These are phyloP conservation scores for Crucihimalaya himalaica DNA, from an alignment of 345 rosid species.

Conservation along the genomic window DNA sequence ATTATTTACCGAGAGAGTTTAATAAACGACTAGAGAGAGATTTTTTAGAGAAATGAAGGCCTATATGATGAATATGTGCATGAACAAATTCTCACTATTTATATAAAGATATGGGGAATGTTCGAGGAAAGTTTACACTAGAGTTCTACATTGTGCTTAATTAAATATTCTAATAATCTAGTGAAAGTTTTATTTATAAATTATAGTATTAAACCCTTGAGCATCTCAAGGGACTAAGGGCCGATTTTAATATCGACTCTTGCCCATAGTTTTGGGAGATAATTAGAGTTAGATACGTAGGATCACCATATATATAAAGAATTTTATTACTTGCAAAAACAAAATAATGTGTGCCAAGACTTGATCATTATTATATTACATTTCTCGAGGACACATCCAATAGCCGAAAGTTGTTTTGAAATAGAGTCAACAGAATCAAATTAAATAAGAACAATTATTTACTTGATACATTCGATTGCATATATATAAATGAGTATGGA, in stretches of 20 bases:
- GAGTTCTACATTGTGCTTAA: slow-evolving; percentile 22
- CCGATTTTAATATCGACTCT: slow-evolving; percentile 32
- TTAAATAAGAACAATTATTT: not conserved
- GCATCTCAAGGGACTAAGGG: slow-evolving; percentile 34
- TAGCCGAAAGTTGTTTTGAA: slow-evolving; percentile 34
- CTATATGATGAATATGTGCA: slow-evolving; percentile 33
- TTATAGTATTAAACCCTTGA: slow-evolving; percentile 27
- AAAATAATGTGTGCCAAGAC: not conserved
- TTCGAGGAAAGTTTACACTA: slow-evolving; percentile 18
- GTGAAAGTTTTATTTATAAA: slow-evolving; percentile 24
- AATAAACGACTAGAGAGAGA: not conserved
- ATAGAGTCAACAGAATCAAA: not conserved
- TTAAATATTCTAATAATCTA: slow-evolving; percentile 21
- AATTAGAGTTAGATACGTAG: slow-evolving; percentile 13
- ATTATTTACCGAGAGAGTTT: not conserved
- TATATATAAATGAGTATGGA: not conserved
- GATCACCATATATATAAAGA: not conserved
- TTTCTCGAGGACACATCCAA: slow-evolving; percentile 26
- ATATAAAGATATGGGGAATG: slow-evolving; percentile 4
- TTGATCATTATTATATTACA: slow-evolving; percentile 10
- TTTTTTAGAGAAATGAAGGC: slow-evolving; percentile 3
- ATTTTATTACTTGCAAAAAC: not conserved
- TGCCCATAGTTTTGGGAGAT: slow-evolving; percentile 36
- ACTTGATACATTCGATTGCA: not conserved
- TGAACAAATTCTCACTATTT: slow-evolving; percentile 16